Conservation (phyloP, 208 protist species). For the Leptomonas seymouri region DNA sequence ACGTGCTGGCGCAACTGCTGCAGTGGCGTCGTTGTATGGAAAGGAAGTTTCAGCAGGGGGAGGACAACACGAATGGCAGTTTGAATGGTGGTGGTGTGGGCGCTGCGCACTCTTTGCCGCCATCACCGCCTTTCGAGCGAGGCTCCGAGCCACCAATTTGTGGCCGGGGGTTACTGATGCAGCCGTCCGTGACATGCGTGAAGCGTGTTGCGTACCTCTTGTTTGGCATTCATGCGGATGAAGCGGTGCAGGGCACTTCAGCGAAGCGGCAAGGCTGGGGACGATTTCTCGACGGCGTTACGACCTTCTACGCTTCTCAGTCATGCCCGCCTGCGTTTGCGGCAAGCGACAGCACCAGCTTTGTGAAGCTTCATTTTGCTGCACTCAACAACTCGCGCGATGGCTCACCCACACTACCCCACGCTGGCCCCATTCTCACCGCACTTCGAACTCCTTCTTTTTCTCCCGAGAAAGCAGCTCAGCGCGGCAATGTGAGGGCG, state of each 20-base stretch:
- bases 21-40: conserved; percentile 22
- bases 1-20: conserved; percentile 1
- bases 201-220: conserved; percentile 14
- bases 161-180: conserved; percentile 17
- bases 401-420: background rate
- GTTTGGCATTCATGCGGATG: background rate
- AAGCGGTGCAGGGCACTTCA: too few relatives aligned
- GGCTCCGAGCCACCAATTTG: background rate
- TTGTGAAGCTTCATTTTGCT: conserved; percentile 1
- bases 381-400: background rate
- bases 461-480: background rate
- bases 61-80: too few relatives aligned
- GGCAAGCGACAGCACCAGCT: background rate
- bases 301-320: background rate
- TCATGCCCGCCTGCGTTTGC: too few relatives aligned
- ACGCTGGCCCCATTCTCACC: background rate
- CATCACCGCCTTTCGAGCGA: background rate
- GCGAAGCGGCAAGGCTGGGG: background rate
- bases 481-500: too few relatives aligned
- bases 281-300: background rate
- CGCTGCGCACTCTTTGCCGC: background rate
- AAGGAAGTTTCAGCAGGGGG: background rate
- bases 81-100: too few relatives aligned
- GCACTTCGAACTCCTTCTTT: background rate
- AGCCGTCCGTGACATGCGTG: conserved; percentile 10